Conservation (phyloP, 208 protist genomes). For the Trypanosoma congolense region DNA sequence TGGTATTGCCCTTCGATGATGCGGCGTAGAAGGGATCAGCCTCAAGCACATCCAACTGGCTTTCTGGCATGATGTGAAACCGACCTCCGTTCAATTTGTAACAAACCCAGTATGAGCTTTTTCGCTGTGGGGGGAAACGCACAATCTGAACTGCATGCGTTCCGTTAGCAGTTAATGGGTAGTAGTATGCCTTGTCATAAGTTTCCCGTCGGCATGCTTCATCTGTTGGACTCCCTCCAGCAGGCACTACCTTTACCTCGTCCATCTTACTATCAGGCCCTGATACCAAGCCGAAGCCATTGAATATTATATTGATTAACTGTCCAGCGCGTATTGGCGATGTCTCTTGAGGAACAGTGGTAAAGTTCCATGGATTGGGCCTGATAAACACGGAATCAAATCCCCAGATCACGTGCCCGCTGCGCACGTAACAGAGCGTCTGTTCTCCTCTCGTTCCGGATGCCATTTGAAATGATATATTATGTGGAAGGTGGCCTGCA, state of each 20-base stretch:
- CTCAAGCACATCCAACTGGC: constrained; percentile 7
- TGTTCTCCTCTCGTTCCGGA: constrained; percentile 40
- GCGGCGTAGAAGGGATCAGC: constrained; percentile 47
- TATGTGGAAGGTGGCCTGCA: constrained; percentile 31
- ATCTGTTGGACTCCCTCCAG: constrained; percentile 18
- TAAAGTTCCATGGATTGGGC: constrained; percentile 50
- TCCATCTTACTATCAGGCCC: constrained; percentile 28
- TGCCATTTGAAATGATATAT: constrained; percentile 39
- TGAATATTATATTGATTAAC: constrained; percentile 65
- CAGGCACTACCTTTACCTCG: constrained; percentile 59
- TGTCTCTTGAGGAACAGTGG: constrained; percentile 24
- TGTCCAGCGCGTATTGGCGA: constrained; percentile 27
- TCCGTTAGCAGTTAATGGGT: constrained; percentile 66
- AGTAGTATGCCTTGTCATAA: constrained; percentile 23
- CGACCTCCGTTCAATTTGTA: constrained; percentile 85
- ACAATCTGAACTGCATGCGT: constrained; percentile 58
- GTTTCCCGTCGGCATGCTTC: constrained; percentile 22
- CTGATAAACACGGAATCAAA: constrained; percentile 49
- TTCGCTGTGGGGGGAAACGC: constrained; percentile 7
- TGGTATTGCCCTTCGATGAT: constrained; percentile 21
- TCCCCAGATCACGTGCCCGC: constrained; percentile 51
- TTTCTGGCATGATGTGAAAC: constrained; percentile 53
- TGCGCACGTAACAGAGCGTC: constrained; percentile 23
- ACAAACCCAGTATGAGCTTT: constrained; percentile 61
- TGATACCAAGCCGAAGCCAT: constrained; percentile 64